Conservation (phyloP, 2,329 filamentous ascomycete species). For the Trichophyton equinum region DNA sequence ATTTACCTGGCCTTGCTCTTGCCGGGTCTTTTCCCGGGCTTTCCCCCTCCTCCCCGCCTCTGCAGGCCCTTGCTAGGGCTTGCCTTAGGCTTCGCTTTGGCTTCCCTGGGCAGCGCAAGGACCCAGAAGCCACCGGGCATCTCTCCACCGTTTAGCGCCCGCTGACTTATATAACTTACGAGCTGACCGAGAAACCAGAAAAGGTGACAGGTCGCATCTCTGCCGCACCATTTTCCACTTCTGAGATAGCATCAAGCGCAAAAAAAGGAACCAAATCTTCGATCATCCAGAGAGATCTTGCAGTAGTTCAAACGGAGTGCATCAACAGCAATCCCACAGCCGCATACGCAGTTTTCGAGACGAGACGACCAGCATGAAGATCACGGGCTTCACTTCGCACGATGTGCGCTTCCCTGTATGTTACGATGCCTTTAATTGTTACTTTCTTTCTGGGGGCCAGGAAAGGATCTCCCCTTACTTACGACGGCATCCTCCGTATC, state of each 20-base stretch:
- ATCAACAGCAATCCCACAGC: neutral
- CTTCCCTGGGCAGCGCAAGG: neutral
- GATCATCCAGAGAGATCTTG: neutral
- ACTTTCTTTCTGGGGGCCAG: slow-evolving; percentile 5
- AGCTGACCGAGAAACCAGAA: neutral
- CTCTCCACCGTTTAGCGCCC: neutral
- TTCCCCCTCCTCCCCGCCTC: neutral
- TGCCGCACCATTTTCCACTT: neutral
- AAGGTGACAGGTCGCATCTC: neutral
- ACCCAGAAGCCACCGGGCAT: neutral
- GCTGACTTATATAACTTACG: neutral
- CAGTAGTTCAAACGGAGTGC: neutral
- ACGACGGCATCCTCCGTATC: too few species aligned
- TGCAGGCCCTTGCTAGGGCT: neutral
- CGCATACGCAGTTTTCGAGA: neutral
- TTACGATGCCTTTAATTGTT: slow-evolving; percentile 5
- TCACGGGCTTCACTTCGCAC: slow-evolving; percentile 58
- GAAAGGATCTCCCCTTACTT: neutral
- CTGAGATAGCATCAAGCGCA: neutral
- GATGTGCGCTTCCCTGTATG: slow-evolving; percentile 60
- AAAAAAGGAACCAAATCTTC: neutral
- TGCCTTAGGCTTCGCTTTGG: neutral
- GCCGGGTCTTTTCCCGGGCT: neutral
- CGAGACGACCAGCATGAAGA: slow-evolving; percentile 40
- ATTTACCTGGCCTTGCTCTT: neutral